Conservation (phyloP, 108 stramenopile species). For the Mediolabrus comicus region DNA sequence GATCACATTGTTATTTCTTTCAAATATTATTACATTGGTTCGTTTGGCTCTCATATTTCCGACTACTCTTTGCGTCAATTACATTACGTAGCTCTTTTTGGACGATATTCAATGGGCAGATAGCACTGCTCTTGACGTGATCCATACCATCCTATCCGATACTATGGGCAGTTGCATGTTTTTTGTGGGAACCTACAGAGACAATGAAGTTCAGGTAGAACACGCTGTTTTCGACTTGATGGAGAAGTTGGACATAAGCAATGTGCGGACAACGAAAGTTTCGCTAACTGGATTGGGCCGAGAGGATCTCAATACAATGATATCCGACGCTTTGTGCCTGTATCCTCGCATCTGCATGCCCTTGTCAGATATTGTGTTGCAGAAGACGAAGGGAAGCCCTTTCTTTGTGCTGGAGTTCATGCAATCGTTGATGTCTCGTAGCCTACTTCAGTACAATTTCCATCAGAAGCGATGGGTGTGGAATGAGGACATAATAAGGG, state of each 20-base stretch:
- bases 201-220: conserved; percentile 17
- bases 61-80: too few relatives aligned
- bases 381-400: conserved; percentile 38
- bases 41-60: too few relatives aligned
- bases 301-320: conserved; percentile 31
- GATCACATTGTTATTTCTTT: too few relatives aligned
- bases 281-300: conserved; percentile 10
- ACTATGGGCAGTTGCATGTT: conserved; percentile 20
- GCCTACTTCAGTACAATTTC: conserved; percentile 13
- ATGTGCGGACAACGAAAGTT: conserved; percentile 17
- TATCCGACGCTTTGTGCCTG: conserved; percentile 27
- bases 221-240: conserved; percentile 15
- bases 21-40: too few relatives aligned
- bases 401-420: conserved; percentile 27
- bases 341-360: conserved; percentile 26
- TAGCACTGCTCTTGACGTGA: conserved; percentile 14
- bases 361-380: conserved; percentile 17
- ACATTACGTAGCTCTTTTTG: conserved; percentile 22
- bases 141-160: conserved; percentile 24
- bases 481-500: conserved; percentile 4
- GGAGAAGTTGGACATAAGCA: background rate
- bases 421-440: conserved; percentile 10
- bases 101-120: conserved; percentile 54
- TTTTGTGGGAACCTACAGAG: conserved; percentile 40
- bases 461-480: conserved; percentile 12